Evolutionary conservation across 495 filamentous ascomycete species (phyloP), one percentile per base, ranked within the genome.

Genomic region (Recurvomyces mirabilis): DNA sequence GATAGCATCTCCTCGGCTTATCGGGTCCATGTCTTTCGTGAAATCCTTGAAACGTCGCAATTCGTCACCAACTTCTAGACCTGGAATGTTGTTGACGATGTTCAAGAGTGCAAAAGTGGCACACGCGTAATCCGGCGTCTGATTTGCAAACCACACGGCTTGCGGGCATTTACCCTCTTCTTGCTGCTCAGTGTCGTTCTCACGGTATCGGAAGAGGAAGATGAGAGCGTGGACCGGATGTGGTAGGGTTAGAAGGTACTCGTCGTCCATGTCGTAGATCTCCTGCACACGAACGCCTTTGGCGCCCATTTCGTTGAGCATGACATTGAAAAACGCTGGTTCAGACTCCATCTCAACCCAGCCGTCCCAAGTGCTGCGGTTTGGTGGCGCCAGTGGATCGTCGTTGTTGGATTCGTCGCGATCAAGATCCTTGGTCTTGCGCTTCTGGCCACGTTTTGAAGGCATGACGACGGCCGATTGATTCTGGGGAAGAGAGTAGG

Each of bases 301-400:
- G 17, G 87, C 79, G 12, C 84, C 86, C 41, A 93, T 78, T 20
- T 82, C 75, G 18, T 69, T 70, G 17, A 98, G 71, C 65, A 94
- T 88, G 23, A 77, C 73, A 53, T 82, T 88, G 70, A 95, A 94
- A 29, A 87, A 72, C 23, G 75, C 79, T 1, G 91, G 91, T 43
- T 98, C 88, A 0, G 85, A 93, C 60, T 94, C 87, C 28, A 95
- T 69, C 56, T 94, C 87, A 34, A 79, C 81, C 70, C 87, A 98
- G 19, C 86, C 87, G 47, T 73, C 72, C 81, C 81, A 85, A 7
- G 41, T 50, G 22, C 35, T 29, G 13, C 47, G 46, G 31, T 54
- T 46, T 4, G 46, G 46, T 12, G 20, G 18, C 10, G 31, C n/a
- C 4, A 17, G 25, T 38, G 37, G 18, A 23, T 23, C 10, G 32